These are phyloP conservation scores for Gossypium raimondii DNA, from an alignment of 345 rosid species.

Conservation along the genomic window DNA sequence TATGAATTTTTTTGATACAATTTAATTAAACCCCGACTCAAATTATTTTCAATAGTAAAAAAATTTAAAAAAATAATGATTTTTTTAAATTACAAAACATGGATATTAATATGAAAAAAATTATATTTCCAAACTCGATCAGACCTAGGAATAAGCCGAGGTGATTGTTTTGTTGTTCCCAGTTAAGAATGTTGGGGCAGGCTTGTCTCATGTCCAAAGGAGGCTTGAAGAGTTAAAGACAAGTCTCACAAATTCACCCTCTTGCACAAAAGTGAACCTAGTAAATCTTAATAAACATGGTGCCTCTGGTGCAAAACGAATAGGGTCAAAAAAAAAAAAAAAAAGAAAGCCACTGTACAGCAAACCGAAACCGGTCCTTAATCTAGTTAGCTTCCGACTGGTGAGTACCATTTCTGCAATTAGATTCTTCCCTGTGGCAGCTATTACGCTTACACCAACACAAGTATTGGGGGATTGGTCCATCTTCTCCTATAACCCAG, in stretches of 20 bases:
- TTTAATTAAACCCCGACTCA: not conserved
- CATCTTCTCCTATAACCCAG: slow-evolving; percentile 75
- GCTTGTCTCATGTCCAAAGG: not conserved
- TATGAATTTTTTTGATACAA: not conserved
- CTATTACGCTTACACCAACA: slow-evolving; percentile 84
- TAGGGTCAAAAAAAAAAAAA: too few relatives aligned
- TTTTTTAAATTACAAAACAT: not conserved
- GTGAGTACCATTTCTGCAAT: slow-evolving; percentile 19
- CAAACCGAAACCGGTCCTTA: slow-evolving; percentile 13
- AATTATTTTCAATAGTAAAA: not conserved
- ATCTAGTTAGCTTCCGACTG: slow-evolving; percentile 18
- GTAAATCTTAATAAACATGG: not conserved
- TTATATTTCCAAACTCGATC: not conserved
- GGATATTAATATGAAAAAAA: not conserved
- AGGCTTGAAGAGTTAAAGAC: not conserved
- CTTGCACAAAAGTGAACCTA: not conserved
- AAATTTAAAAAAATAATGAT: not conserved
- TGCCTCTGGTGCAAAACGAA: not conserved
- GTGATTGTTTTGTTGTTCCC: not conserved
- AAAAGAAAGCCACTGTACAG: slow-evolving; percentile 25
- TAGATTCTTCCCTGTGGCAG: slow-evolving; percentile 25
- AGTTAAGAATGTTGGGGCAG: not conserved
- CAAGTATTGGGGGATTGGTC: slow-evolving; percentile 54
- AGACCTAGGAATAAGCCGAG: not conserved
- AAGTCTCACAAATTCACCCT: not conserved